Evolutionary conservation across 768 basidiomycete genomes (phyloP).

Genomic region (Hebeloma cylindrosporum): DNA sequence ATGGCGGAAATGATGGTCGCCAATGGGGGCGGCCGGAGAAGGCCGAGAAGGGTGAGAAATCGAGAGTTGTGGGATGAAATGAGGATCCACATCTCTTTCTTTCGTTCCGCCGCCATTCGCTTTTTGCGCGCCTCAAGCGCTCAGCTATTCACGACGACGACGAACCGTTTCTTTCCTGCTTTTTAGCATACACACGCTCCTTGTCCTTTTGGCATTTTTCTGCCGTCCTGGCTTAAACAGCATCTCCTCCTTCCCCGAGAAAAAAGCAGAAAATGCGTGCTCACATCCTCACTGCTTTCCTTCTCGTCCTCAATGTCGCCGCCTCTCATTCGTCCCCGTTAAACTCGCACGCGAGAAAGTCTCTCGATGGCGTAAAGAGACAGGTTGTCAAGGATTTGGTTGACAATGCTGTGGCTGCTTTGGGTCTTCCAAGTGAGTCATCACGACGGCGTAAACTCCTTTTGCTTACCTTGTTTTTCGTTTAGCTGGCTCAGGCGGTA

Average conservation of each 20-base stretch:
- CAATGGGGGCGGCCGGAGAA: constrained; percentile 1
- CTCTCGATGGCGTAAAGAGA: constrained; percentile 18
- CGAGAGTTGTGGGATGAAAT: background rate
- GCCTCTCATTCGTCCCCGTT: constrained; percentile 41
- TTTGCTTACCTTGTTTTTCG: no score
- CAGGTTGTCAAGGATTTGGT: constrained; percentile 2
- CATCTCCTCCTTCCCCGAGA: constrained; percentile 27
- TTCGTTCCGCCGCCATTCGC: constrained; percentile 16
- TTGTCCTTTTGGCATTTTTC: constrained; percentile 32
- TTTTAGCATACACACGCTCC: constrained; percentile 36
- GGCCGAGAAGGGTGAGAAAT: constrained; percentile 10
- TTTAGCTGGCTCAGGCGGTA: background rate
- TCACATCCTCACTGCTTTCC: constrained; percentile 29
- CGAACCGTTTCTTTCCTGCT: constrained; percentile 13
- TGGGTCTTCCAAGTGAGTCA: background rate
- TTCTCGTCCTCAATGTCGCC: constrained; percentile 26
- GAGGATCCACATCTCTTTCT: constrained; percentile 13
- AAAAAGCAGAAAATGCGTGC: constrained; percentile 31
- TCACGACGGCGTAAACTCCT: background rate
- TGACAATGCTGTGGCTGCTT: background rate
- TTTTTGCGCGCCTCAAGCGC: no score
- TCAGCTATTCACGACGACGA: constrained; percentile 23
- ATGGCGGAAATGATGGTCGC: background rate
- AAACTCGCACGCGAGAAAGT: constrained; percentile 35
- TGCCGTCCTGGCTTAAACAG: constrained; percentile 27